These are phyloP conservation scores for Mucor plumbeus DNA, from an alignment of 371 early-diverging fungal species.

Conservation along the genomic window DNA sequence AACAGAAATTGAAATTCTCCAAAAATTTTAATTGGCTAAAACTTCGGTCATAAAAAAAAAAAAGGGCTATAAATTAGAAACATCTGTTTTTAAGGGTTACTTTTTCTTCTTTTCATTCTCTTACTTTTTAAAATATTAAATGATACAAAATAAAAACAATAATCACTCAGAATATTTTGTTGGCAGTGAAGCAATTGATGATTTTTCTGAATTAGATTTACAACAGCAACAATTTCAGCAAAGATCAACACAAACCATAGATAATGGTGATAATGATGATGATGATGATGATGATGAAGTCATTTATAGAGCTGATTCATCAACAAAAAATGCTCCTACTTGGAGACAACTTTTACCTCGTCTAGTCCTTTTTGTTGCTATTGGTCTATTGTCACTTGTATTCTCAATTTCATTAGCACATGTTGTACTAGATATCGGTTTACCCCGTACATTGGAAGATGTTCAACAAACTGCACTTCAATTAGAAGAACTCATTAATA, in stretches of 20 bases:
- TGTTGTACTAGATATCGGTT: conserved; percentile 37
- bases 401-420: conserved; percentile 47
- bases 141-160: not conserved
- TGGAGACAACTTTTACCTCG: conserved; percentile 42
- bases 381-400: conserved; percentile 40
- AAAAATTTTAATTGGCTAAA: conserved; percentile 4
- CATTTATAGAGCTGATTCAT: conserved; percentile 24
- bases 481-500: conserved; percentile 36
- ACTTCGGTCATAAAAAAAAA: not conserved
- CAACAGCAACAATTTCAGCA: conserved; percentile 7
- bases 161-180: conserved; percentile 1
- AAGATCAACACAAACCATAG: not conserved
- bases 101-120: not conserved
- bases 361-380: conserved; percentile 34
- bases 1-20: not conserved
- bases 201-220: conserved; percentile 14
- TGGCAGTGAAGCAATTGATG: not conserved
- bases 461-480: conserved; percentile 44
- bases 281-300: conserved; percentile 34
- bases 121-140: not conserved
- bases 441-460: conserved; percentile 49
- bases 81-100: not conserved
- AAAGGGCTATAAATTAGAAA: conserved; percentile 1
- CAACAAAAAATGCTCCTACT: conserved; percentile 13
- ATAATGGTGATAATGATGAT: conserved; percentile 31